Conservation (phyloP, 208 protist genomes). For the Acanthamoeba quina region DNA sequence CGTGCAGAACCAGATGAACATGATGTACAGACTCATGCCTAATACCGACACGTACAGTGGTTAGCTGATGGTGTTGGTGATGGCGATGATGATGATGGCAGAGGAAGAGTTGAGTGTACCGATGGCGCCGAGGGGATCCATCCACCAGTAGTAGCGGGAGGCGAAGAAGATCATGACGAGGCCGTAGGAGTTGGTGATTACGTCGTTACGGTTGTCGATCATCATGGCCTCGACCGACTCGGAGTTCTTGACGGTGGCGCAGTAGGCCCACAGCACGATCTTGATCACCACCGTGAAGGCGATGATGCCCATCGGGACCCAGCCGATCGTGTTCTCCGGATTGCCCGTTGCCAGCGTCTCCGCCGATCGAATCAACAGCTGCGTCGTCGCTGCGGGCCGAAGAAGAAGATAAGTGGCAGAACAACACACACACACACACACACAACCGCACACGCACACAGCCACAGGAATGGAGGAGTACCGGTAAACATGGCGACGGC, state of each 20-base stretch:
- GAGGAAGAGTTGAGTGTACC: too few relatives aligned
- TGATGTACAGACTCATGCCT: too few relatives aligned
- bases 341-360: not conserved
- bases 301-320: slow-evolving; percentile 40
- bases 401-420: too few relatives aligned
- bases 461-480: not conserved
- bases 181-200: slow-evolving; percentile 82
- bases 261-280: slow-evolving; percentile 75
- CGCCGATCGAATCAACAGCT: slow-evolving; percentile 42
- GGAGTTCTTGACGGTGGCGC: not conserved
- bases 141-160: slow-evolving; percentile 63
- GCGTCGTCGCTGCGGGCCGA: not conserved
- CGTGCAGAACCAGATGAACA: too few relatives aligned
- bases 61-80: too few relatives aligned
- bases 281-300: slow-evolving; percentile 76
- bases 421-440: too few relatives aligned
- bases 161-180: slow-evolving; percentile 74
- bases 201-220: slow-evolving; percentile 88
- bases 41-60: too few relatives aligned
- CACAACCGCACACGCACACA: too few relatives aligned
- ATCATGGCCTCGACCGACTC: slow-evolving; percentile 76
- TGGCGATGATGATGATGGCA: too few relatives aligned
- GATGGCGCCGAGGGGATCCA: too few relatives aligned
- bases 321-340: not conserved
- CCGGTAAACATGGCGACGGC: slow-evolving; percentile 72